Evolutionary conservation across 106 monocot genomes (phyloP).

Genomic region (Gastrodia elata): DNA sequence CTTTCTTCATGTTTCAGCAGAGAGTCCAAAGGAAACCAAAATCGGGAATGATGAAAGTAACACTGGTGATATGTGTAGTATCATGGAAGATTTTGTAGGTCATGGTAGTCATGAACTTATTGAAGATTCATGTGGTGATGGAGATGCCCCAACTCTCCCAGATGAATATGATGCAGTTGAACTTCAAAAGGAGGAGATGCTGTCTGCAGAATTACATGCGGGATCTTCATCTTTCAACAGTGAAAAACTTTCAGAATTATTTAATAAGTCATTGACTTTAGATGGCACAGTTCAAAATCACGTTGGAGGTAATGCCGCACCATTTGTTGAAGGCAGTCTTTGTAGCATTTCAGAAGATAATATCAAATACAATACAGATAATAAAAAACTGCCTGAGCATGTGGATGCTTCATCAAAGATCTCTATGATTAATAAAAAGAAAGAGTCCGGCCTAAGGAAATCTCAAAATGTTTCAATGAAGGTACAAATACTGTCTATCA

Average conservation of each 20-base stretch:
- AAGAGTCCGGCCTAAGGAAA: slow-evolving; percentile 18
- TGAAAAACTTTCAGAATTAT: background rate
- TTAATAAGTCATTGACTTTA: background rate
- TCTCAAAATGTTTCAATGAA: slow-evolving; percentile 18
- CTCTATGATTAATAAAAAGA: slow-evolving; percentile 14
- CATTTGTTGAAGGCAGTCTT: slow-evolving; percentile 10
- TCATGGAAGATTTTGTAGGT: slow-evolving; percentile 19
- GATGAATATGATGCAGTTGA: slow-evolving; percentile 29
- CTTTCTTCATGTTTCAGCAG: slow-evolving; percentile 21
- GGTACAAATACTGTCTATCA: slow-evolving; percentile 20
- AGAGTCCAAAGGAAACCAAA: slow-evolving; percentile 17
- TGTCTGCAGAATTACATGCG: background rate
- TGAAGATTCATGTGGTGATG: slow-evolving; percentile 29
- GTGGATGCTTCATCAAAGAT: slow-evolving; percentile 16
- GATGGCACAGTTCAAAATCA: slow-evolving; percentile 15
- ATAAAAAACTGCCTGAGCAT: slow-evolving; percentile 7
- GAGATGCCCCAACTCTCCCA: slow-evolving; percentile 11
- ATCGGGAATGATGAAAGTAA: slow-evolving; percentile 16
- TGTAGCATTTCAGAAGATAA: slow-evolving; percentile 11
- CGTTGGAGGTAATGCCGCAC: background rate
- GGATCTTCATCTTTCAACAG: background rate
- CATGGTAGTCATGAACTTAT: slow-evolving; percentile 5
- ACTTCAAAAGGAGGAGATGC: slow-evolving; percentile 23
- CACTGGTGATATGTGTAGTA: slow-evolving; percentile 6
- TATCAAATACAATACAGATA: background rate